Evolutionary conservation across 1,139 yeast species (phyloP), one percentile per base, ranked within the genome.

Genomic region (Pichia sp.): DNA sequence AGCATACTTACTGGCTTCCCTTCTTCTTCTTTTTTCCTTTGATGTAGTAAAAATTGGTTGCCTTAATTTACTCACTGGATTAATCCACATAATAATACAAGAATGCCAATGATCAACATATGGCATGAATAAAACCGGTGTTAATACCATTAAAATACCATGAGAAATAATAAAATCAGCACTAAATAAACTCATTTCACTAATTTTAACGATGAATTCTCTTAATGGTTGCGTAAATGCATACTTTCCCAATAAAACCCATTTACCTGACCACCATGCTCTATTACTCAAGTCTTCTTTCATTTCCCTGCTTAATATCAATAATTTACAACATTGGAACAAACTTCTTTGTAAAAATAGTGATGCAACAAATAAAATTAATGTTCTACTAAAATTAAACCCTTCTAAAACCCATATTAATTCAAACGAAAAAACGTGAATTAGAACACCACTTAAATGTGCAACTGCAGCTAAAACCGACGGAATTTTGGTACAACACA

Each of bases 241-340:
- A 42, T 75, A 66, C 77, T 80, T 76, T 1, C 79, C 80, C n/a
- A 79, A 74, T 14, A 69, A 70, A 43, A 75, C 64, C 96, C 96
- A 88, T 48, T 73, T 75, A 0, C 96, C 96, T 0, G 88, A 79
- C 96, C 96, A 89, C 96, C 96, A 89, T 0, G 91, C 83, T 30
- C 75, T 64, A 61, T 85, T 86, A 2, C 85, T 66, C 41, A 70
- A 69, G 55, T 79, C 83, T 54, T 75, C 79, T 44, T 73, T 74
- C 55, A 79, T 70, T 62, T 88, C 96, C 53, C 84, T 72, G 0
- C 91, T 75, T 18, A 87, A 64, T 5, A 79, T 60, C 5, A 80
- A 48, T 3, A 79, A 67, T 3, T 79, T 71, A 1, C 78, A 57
- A 1, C 75, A 57, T 44, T 80, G 76, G 53, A 79, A 74, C 1